Percentiles rank a stretch among this genome's conserved stretches.
phyloP scores from a whole-genome alignment of 495 filamentous ascomycete species.

The Oidiodendron maius region DNA sequence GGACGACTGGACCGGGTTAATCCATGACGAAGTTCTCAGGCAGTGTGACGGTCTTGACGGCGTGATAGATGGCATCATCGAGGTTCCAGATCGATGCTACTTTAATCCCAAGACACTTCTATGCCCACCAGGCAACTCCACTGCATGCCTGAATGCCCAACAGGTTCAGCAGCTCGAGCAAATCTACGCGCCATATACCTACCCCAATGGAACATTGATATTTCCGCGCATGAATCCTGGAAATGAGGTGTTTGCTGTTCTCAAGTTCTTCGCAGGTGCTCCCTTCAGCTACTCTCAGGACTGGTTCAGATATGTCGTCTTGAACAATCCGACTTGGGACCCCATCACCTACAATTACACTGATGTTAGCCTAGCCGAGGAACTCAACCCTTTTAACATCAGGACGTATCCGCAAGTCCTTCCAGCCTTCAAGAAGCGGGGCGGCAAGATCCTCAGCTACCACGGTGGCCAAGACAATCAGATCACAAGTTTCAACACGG shows the following conservation, averaged over 20 bases:
- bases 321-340: slow-evolving; percentile 44
- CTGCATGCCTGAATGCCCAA: slow-evolving; percentile 45
- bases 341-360: slow-evolving; percentile 23
- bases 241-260: slow-evolving; percentile 25
- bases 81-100: slow-evolving; percentile 51
- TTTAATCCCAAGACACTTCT: slow-evolving; percentile 47
- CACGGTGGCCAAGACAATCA: slow-evolving; percentile 39
- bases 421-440: slow-evolving; percentile 25
- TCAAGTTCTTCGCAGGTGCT: slow-evolving; percentile 18
- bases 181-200: slow-evolving; percentile 42
- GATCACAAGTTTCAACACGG: slow-evolving; percentile 29
- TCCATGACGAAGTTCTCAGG: slow-evolving; percentile 52
- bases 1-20: slow-evolving; percentile 44
- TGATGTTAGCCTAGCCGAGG: slow-evolving; percentile 24
- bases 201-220: slow-evolving; percentile 38
- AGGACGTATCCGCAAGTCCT: slow-evolving; percentile 33
- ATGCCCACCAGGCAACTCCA: slow-evolving; percentile 33
- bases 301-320: slow-evolving; percentile 50
- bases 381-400: slow-evolving; percentile 30
- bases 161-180: slow-evolving; percentile 52
- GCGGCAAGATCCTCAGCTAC: slow-evolving; percentile 40
- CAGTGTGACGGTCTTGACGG: slow-evolving; percentile 67
- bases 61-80: slow-evolving; percentile 58
- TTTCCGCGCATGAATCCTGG: slow-evolving; percentile 43
- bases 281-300: slow-evolving; percentile 25